A percentile compares a stretch with the other conserved stretches of the same genome.
Conservation (phyloP, 768 basidiomycete genomes). For the Rhizopogon rudus region DNA sequence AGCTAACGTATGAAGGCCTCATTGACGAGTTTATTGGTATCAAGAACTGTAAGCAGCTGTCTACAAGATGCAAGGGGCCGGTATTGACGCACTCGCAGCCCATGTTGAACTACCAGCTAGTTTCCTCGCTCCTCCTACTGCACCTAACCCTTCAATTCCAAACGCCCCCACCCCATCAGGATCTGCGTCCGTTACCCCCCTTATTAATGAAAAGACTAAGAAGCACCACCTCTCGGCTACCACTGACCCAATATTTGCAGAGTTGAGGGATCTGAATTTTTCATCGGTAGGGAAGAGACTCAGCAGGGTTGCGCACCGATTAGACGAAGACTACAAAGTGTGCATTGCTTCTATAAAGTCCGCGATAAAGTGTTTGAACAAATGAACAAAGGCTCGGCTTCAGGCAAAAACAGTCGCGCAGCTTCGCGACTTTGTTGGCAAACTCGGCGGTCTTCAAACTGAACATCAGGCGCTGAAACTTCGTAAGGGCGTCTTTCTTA, state of each 20-base stretch:
- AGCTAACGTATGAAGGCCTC: constrained; percentile 94
- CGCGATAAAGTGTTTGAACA: constrained; percentile 2
- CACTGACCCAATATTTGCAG: constrained; percentile 76
- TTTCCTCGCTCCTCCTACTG: constrained; percentile 53
- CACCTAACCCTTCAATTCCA: constrained; percentile 33
- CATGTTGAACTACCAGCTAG: constrained; percentile 79
- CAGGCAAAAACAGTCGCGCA: constrained; percentile 90
- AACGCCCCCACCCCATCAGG: constrained; percentile 38
- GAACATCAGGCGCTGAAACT: constrained; percentile 88
- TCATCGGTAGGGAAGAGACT: constrained; percentile 80
- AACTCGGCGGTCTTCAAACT: constrained; percentile 84
- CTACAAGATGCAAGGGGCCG: not conserved
- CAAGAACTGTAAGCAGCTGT: constrained; percentile 64
- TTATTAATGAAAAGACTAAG: constrained; percentile 80
- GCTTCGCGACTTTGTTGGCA: constrained; percentile 92
- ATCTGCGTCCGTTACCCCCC: constrained; percentile 39
- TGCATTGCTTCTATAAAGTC: constrained; percentile 3
- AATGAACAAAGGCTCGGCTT: constrained; percentile 55
- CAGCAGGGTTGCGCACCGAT: constrained; percentile 72
- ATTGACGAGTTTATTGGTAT: constrained; percentile 91
- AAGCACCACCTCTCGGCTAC: constrained; percentile 79
- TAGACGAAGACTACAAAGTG: constrained; percentile 93
- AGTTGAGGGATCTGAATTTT: constrained; percentile 90
- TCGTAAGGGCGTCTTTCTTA: constrained; percentile 48
- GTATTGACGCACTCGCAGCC: constrained; percentile 34